phyloP scores from a whole-genome alignment of 2,329 filamentous ascomycete species.

The Fusarium sp. region DNA sequence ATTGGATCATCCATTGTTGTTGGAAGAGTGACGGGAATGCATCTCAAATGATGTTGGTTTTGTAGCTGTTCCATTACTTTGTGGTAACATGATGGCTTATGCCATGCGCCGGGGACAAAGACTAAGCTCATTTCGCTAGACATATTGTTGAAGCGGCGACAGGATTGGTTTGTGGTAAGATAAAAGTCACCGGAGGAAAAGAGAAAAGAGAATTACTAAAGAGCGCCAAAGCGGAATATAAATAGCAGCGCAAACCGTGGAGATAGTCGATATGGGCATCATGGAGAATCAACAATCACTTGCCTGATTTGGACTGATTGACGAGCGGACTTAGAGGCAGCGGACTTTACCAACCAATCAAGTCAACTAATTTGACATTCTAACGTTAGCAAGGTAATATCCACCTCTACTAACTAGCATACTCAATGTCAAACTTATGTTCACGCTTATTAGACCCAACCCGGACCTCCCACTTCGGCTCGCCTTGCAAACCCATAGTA shows the following conservation, averaged over 20 bases:
- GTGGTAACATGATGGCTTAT: not conserved
- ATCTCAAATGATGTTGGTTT: not conserved
- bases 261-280: too few relatives aligned
- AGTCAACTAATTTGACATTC: too few relatives aligned
- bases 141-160: not conserved
- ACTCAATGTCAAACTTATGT: not conserved
- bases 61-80: not conserved
- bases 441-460: not conserved
- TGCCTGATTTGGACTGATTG: not conserved
- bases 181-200: accelerated
- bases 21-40: not conserved
- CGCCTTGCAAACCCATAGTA: not conserved
- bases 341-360: not conserved
- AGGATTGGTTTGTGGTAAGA: accelerated
- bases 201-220: accelerated
- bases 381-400: too few relatives aligned
- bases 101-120: not conserved
- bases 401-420: not conserved
- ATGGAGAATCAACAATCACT: not conserved
- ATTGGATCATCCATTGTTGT: not conserved
- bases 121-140: not conserved
- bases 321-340: accelerated
- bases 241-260: too few relatives aligned
- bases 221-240: not conserved
- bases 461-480: not conserved